These are phyloP conservation scores for Orbilia javanica DNA, from an alignment of 2,329 filamentous ascomycete genomes.

Conservation along the genomic window DNA sequence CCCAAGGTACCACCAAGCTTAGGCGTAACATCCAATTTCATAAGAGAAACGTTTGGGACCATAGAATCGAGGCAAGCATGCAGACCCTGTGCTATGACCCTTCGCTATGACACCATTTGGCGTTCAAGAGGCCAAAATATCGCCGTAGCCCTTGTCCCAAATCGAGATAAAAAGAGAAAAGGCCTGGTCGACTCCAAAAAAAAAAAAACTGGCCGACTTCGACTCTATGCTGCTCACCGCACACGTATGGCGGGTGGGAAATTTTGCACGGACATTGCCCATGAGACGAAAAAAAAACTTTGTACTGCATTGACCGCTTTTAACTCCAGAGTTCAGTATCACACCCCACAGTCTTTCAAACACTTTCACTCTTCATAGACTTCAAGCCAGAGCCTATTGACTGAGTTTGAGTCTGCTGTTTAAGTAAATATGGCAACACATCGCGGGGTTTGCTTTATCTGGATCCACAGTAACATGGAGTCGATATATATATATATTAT, in stretches of 20 bases:
- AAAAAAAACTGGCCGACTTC: background rate
- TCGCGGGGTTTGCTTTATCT: conserved; percentile 34
- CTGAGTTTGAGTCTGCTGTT: background rate
- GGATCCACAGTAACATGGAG: conserved; percentile 4
- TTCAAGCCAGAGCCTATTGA: background rate
- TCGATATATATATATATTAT: too few relatives aligned
- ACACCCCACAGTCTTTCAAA: conserved; percentile 4
- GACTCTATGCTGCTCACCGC: too few relatives aligned
- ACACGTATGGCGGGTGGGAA: background rate
- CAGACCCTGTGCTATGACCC: conserved; percentile 41
- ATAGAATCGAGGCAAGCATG: conserved; percentile 4
- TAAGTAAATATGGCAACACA: conserved; percentile 32
- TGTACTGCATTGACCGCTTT: conserved; percentile 28
- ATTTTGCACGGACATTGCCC: conserved; percentile 17
- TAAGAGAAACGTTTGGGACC: conserved; percentile 3
- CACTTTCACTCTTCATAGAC: conserved; percentile 2
- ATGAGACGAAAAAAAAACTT: background rate
- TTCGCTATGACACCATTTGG: conserved; percentile 39
- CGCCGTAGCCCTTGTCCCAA: background rate
- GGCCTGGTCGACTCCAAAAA: background rate
- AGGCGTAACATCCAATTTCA: background rate
- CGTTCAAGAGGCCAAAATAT: conserved; percentile 1
- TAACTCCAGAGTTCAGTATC: background rate
- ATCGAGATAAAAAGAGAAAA: background rate
- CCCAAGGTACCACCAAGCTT: conserved; percentile 1